A percentile compares a stretch with the other conserved stretches of the same genome.
Evolutionary conservation across 2,329 filamentous ascomycete species (phyloP).

Genomic region (Dothidotthia symphoricarpi): DNA sequence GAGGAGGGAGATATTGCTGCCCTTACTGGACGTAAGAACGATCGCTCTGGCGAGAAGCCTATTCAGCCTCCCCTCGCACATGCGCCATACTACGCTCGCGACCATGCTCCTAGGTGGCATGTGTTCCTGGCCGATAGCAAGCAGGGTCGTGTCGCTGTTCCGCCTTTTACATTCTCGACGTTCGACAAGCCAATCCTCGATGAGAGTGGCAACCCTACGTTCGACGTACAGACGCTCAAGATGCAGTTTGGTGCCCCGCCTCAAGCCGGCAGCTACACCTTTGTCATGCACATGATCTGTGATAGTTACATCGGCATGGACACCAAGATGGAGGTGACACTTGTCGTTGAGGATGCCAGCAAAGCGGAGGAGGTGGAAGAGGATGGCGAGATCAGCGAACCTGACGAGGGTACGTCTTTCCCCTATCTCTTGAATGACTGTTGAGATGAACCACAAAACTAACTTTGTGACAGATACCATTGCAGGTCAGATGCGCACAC

Average conservation of each 20-base stretch:
- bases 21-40: constrained; percentile 69
- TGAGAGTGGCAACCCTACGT: constrained; percentile 80
- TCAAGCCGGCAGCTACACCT: constrained; percentile 88
- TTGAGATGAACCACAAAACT: constrained; percentile 13
- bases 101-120: constrained; percentile 89
- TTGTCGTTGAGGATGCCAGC: constrained; percentile 83
- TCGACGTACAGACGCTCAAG: constrained; percentile 92
- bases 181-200: constrained; percentile 89
- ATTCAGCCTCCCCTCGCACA: constrained; percentile 82
- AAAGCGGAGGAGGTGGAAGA: constrained; percentile 77
- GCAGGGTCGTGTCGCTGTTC: constrained; percentile 93
- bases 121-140: constrained; percentile 93
- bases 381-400: constrained; percentile 96
- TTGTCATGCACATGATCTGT: constrained; percentile 89
- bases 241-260: constrained; percentile 95
- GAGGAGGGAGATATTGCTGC: constrained; percentile 90
- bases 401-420: constrained; percentile 87
- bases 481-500: constrained; percentile 83
- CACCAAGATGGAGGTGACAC: constrained; percentile 82
- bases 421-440: constrained; percentile 6
- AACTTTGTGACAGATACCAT: constrained; percentile 65
- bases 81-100: constrained; percentile 85
- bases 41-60: constrained; percentile 62
- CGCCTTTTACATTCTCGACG: constrained; percentile 88
- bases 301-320: constrained; percentile 96